Base-by-base conservation (phyloP, 768 basidiomycete genomes). In the Pleurotus eryngii region DNA sequence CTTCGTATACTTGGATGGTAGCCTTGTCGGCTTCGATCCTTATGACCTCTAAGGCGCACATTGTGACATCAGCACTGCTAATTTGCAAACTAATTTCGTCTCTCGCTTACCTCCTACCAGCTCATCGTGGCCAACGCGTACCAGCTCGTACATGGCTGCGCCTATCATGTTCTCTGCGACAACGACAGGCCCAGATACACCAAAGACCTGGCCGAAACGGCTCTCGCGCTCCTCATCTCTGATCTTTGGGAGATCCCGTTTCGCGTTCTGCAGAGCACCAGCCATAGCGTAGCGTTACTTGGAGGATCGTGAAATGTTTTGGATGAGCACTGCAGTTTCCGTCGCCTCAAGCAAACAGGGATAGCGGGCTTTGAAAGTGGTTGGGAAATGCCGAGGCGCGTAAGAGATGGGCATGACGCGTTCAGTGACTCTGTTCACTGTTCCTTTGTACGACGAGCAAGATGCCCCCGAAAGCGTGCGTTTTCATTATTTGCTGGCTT, bases 1-100 rank as follows among this genome's bases (percentile, higher is more conserved):
- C 97, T 73, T 99, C 97, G 68, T 99, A 98, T 8, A 99, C 97
- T 72, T 99, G 97, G 60, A 99, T 98, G 11, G 97, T 98, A 43
- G 92, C 92, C 76, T 97, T 96, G 76, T 99, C 97, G 60, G 86
- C 86, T 64, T 98, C 97, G 75, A 99, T 98, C 66, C 97, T 86
- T 66, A 99, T 99, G 66, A 99, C 97, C 92, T 99, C 97, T 95
- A 67, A 18, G 42, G 20, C 30, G 30, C 30, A 35, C 30, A 9
- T 35, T 35, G 30, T 9, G 11, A 9, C 8, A 11, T 35, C 30
- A 35, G 7, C 30, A 35, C 30, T 8, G 11, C 30, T 35, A 11
- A 11, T 35, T 35, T 35, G 11, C 3, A 35, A 35, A 35, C 1
- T 3, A 35, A 35, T 35, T 14, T 30, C 18, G 20, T 45, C n/a